Percentiles rank a stretch among this genome's conserved stretches.
These are phyloP conservation scores for Pichia eremophila DNA, from an alignment of 805 yeast species.

Conservation along the genomic window DNA sequence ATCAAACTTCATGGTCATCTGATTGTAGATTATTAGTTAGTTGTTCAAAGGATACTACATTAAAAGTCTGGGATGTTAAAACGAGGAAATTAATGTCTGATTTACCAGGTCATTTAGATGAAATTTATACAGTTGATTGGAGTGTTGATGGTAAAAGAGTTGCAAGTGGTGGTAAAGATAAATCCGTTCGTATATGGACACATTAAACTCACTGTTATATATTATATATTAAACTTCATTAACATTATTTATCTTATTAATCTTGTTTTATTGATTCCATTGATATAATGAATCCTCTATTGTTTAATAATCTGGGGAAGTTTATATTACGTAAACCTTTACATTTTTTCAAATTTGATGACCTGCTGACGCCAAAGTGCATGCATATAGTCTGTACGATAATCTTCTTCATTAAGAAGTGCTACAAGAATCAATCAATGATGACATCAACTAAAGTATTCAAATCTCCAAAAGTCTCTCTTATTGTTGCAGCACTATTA, in stretches of 20 bases:
- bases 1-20: conserved; percentile 96
- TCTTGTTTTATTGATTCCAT: too few species aligned
- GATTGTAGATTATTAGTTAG: conserved; percentile 87
- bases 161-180: conserved; percentile 97
- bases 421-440: neutral
- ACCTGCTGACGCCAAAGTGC: too few species aligned
- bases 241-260: too few species aligned
- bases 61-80: conserved; percentile 92
- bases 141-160: conserved; percentile 89
- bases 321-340: too few species aligned
- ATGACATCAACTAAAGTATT: neutral
- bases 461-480: conserved; percentile 33
- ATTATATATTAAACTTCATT: too few species aligned
- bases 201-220: conserved; percentile 28
- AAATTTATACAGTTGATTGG: conserved; percentile 97
- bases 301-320: too few species aligned
- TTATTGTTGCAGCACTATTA: conserved; percentile 78
- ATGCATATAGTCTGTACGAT: too few species aligned
- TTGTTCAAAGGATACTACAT: conserved; percentile 91
- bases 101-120: conserved; percentile 93
- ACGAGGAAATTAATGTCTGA: conserved; percentile 79
- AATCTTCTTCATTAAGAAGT: too few species aligned
- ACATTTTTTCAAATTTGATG: too few species aligned
- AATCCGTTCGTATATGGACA: conserved; percentile 91
- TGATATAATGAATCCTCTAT: too few species aligned